These are phyloP conservation scores for Boletus subparvulus DNA, from an alignment of 768 basidiomycete species.

Conservation along the genomic window DNA sequence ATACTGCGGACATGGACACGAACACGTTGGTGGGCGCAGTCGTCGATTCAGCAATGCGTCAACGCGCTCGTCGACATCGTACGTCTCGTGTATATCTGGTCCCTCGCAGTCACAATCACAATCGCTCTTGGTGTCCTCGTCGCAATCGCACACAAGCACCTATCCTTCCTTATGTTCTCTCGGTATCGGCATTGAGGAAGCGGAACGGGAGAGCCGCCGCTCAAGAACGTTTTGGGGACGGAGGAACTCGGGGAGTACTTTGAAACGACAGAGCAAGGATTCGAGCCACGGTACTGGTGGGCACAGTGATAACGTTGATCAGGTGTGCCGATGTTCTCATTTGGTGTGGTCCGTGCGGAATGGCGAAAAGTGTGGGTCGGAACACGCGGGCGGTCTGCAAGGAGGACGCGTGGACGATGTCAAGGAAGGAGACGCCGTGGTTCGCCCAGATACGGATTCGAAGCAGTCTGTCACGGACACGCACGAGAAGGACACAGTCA, in stretches of 20 bases:
- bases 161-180: conserved; percentile 20
- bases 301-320: not conserved
- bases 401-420: not conserved
- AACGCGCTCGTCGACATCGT: conserved; percentile 16
- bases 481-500: conserved; percentile 27
- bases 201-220: conserved; percentile 22
- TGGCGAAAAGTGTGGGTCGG: not conserved
- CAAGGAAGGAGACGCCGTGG: not conserved
- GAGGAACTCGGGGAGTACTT: conserved; percentile 9
- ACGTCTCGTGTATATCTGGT: conserved; percentile 21
- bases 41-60: conserved; percentile 25
- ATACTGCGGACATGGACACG: not conserved
- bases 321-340: not conserved
- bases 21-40: not conserved
- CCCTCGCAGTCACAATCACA: conserved; percentile 22
- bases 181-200: conserved; percentile 25
- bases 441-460: not conserved
- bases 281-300: not conserved
- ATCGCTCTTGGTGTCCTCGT: conserved; percentile 13
- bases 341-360: not conserved
- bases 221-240: conserved; percentile 21
- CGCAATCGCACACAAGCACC: conserved; percentile 15
- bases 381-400: not conserved
- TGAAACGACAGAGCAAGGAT: conserved; percentile 10
- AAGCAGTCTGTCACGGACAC: not conserved